These are phyloP conservation scores for Oryza australiensis DNA, from an alignment of 176 grass and related monocot species.

Conservation along the genomic window DNA sequence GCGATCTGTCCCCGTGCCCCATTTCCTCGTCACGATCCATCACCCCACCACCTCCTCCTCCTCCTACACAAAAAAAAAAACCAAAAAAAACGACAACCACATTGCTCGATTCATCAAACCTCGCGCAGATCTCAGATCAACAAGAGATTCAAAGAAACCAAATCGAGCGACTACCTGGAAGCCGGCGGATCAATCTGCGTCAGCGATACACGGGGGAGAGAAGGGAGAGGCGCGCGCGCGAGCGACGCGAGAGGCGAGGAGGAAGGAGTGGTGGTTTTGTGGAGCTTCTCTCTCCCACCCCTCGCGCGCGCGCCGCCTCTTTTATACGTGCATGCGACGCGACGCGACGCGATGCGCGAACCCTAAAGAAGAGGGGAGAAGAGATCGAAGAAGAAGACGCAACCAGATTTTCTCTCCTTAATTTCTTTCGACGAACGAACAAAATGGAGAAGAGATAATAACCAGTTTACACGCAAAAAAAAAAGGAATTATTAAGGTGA, in stretches of 20 bases:
- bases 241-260: neutral
- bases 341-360: neutral
- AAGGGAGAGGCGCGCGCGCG: too few species aligned
- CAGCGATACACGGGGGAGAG: too few species aligned
- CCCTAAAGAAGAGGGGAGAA: neutral
- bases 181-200: too few species aligned
- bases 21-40: slow-evolving; percentile 69
- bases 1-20: slow-evolving; percentile 48
- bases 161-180: too few species aligned
- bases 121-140: too few species aligned
- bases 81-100: neutral
- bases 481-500: too few species aligned
- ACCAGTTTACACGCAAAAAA: too few species aligned
- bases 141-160: too few species aligned
- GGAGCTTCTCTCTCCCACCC: too few species aligned
- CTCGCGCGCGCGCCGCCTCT: neutral
- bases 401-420: neutral
- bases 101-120: neutral
- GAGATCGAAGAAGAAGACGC: neutral
- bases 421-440: neutral
- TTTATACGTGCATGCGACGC: neutral
- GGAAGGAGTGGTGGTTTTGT: neutral
- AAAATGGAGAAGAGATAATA: too few species aligned
- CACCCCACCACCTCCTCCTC: too few species aligned
- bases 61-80: too few species aligned